Evolutionary conservation across 495 filamentous ascomycete genomes (phyloP), one percentile per base, ranked within the genome.

Genomic region (Penicillium longicatenatum): DNA sequence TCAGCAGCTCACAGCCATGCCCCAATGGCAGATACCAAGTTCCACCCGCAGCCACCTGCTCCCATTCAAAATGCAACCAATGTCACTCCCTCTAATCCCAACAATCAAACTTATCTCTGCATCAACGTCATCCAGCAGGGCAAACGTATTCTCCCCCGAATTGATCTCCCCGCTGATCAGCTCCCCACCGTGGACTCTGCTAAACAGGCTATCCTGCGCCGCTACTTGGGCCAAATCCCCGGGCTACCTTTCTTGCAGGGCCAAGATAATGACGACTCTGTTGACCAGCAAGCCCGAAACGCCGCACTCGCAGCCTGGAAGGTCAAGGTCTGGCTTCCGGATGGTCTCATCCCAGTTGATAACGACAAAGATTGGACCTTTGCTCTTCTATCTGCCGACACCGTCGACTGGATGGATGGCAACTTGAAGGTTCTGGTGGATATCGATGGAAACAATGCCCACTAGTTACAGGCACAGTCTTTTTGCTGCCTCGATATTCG

Each of bases 331-430:
- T 75, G 67, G 67, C 60, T 80, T 11, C 75, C 79, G 0, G 63
- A 75, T 43, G 78, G 80, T 4, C 48, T 82, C 30, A 50, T 70
- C 6, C 26, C 59, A 7, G 63, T 81, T 8, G 60, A 71, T 0
- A 71, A 55, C 24, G 75, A 81, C 50, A 74, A 75, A 43, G 74
- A 76, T 19, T 82, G 80, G 81, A 70, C 65, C 2, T 66, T 78
- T 42, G 74, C 75, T 14, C 63, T 81, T 9, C 61, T 73, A 21
- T 66, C 69, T n/a, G 71, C 77, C 11, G 68, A 71, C 35, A 72
- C 73, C 12, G 69, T 73, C n/a, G 80, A 81, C 16, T 82, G 79
- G 80, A 78, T 84, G 77, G 81, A 82, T 55, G 72, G 73, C 8
- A 70, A 77, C n/a, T 59, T 82, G 55, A 75, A 65, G 51, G 72